A percentile compares a stretch with the other conserved stretches of the same genome.
These are phyloP conservation scores for Hypoxylon sp. DNA, from an alignment of 2,329 filamentous ascomycete genomes.

Conservation along the genomic window DNA sequence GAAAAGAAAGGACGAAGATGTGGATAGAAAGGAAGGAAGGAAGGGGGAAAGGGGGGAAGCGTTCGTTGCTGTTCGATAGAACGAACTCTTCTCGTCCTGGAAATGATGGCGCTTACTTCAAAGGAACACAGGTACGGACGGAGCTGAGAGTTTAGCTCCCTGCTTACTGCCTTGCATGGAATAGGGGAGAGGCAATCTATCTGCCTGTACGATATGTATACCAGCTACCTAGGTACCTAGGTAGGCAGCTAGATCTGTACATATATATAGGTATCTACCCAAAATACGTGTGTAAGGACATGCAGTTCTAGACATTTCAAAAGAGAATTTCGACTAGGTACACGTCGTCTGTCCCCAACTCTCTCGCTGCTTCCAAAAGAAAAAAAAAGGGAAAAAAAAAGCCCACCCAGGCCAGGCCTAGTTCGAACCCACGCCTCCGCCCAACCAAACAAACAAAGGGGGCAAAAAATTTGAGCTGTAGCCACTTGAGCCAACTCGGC, in stretches of 20 bases:
- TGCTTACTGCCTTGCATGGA: background rate
- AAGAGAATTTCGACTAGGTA: background rate
- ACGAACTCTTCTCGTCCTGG: background rate
- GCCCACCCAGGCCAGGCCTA: too few species aligned
- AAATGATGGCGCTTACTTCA: background rate
- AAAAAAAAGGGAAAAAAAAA: too few species aligned
- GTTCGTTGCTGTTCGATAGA: background rate
- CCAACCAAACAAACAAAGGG: too few species aligned
- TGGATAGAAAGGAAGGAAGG: background rate
- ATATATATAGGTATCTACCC: too few species aligned
- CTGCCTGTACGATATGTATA: slow-evolving; percentile 18
- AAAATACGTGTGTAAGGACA: background rate
- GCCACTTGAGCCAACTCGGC: too few species aligned
- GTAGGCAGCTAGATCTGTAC: slow-evolving; percentile 11
- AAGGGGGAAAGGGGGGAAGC: background rate
- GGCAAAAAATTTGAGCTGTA: too few species aligned
- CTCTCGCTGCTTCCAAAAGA: too few species aligned
- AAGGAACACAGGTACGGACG: background rate
- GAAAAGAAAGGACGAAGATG: background rate
- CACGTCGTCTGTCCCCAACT: too few species aligned
- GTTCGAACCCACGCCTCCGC: too few species aligned
- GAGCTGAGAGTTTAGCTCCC: background rate
- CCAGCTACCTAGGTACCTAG: too few species aligned
- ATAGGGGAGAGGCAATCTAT: background rate
- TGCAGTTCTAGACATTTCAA: background rate